Evolutionary conservation across 2,329 filamentous ascomycete genomes (phyloP), one percentile per base, ranked within the genome.

Genomic region (Colletotrichum theobromicola): DNA sequence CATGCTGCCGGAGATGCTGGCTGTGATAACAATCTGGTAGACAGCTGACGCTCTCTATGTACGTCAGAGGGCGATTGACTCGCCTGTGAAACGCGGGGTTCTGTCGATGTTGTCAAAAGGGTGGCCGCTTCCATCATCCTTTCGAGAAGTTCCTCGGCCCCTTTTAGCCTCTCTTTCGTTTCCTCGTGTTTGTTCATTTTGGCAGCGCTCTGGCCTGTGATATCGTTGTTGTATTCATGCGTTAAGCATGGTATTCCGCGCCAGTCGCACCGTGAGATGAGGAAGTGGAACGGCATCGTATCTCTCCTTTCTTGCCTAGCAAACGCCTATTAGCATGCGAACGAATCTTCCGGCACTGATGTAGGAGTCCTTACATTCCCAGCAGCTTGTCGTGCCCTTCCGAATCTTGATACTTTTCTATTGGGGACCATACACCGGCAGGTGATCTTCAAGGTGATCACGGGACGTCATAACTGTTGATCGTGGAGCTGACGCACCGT

Each of bases 341-440:
- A 13, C 12, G 1, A 57, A 15, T n/a, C 18, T 21, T 18, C 4
- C 2, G n/a, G 18, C 13, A 2, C 15, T 2, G 9, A 1, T 18
- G 13, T 6, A 15, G 15, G 24, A 26, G 24, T 13, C 57, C 30
- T n/a, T 61, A 83, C 89, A 91, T 76, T 90, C 89, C 88, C 88
- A 91, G 79, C 89, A 91, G 71, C 88, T 90, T 34, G 81, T 84
- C 0, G 89, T 91, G 12, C 89, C 89, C 65, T 90, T 90, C 26
- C 88, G 86, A 28, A 89, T n/a, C 74, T 85, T 89, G 9, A 55
- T 68, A 18, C 15, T 50, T 34, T 61, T 58, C 12, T 4, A 21
- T 26, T 24, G 60, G 16, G 13, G 13, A 5, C n/a, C 21, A 1
- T 18, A 1, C 57, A 12, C 32, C 0, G 24, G 4, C 21, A 24